Conservation (phyloP, 345 rosid genomes). For the Ceriops tagal region DNA sequence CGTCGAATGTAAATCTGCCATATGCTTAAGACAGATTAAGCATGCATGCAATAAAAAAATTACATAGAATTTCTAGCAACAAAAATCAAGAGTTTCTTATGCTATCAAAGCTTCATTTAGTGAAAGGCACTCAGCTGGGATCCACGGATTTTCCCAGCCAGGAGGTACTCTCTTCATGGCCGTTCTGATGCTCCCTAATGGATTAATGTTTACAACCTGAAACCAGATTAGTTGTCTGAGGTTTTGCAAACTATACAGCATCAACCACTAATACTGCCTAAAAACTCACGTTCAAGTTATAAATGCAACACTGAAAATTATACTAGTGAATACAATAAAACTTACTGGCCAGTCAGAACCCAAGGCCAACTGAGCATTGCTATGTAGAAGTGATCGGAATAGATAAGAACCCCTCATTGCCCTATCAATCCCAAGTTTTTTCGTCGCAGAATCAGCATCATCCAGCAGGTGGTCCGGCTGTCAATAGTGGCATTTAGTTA, state of each 20-base stretch:
- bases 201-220: slow-evolving; percentile 69
- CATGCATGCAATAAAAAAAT: slow-evolving; percentile 5
- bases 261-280: not conserved
- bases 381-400: slow-evolving; percentile 53
- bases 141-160: slow-evolving; percentile 74
- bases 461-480: slow-evolving; percentile 91
- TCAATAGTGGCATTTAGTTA: slow-evolving; percentile 12
- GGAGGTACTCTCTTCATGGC: slow-evolving; percentile 74
- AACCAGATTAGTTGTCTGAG: slow-evolving; percentile 10
- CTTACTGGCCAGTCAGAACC: slow-evolving; percentile 99
- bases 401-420: slow-evolving; percentile 61
- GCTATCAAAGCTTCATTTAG: slow-evolving; percentile 51
- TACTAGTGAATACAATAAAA: not conserved
- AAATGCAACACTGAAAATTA: not conserved
- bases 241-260: not conserved
- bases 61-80: not conserved
- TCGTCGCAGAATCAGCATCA: slow-evolving; percentile 69
- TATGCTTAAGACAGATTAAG: not conserved
- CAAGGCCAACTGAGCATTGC: slow-evolving; percentile 60
- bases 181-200: slow-evolving; percentile 57
- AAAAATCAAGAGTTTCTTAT: slow-evolving; percentile 16
- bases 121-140: slow-evolving; percentile 63
- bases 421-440: slow-evolving; percentile 76
- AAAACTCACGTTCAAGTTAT: not conserved
- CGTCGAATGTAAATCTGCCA: too few relatives aligned